Evolutionary conservation across 805 yeast genomes (phyloP), one percentile per base, ranked within the genome.

Genomic region (Monosporozyma servazzii): DNA sequence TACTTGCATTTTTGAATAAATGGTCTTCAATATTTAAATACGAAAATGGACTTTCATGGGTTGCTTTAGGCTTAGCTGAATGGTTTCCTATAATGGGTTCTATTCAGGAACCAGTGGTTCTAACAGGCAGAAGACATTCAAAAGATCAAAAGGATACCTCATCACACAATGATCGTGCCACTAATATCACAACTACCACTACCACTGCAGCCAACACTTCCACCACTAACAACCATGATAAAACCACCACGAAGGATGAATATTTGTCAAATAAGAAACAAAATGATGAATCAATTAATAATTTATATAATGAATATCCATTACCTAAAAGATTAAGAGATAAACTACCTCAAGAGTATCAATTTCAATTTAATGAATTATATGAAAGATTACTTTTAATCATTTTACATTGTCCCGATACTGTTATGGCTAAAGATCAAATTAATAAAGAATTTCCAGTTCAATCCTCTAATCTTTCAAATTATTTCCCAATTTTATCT

Each of bases 31-130:
- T 82, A 51, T 78, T 87, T 50, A 81, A 81, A 57, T 90, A 90
- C 64, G 93, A 88, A 65, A 75, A 84, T 44, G 90, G 95, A 0
- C 73, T 89, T 59, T 76, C 91, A 2, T 89, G 96, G 96, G 79
- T 87, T 18, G 96, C 96, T 0, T 69, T 88, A 31, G 89, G 88
- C 10, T 69, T 90, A 45, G 91, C 96, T 0, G 96, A 88, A 65
- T 89, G 96, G 96, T 76, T 81, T 31, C 90, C 95, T 5, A 52
- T 53, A 3, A 88, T 86, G 1, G 88, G 90, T 6, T 17, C 44
- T 15, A 73, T 47, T 47, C 52, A 25, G n/a, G 66, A 63, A 5
- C 65, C 65, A 1, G 47, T 57, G 5, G 54, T 65, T 0, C 42
- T 66, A 31, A 58, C 51, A 25, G 68, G 66, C 10, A 61, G 60